Percentiles rank a stretch among this genome's conserved stretches.
Evolutionary conservation across 139 green algal genomes (phyloP).

Genomic region (Deuterostichococcus epilithicus): DNA sequence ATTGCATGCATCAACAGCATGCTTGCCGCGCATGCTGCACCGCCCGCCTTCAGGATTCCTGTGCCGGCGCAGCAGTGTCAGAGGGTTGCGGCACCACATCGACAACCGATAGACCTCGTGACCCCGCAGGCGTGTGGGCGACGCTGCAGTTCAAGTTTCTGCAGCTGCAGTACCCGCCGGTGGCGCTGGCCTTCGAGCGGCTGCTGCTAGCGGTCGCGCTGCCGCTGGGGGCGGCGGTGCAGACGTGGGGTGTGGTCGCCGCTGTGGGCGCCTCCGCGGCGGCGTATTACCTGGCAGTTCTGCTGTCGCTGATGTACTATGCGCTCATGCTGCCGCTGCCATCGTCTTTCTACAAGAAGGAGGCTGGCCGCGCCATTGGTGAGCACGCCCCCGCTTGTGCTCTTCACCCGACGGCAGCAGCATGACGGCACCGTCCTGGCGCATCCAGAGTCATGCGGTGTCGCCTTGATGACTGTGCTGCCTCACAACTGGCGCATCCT

Average conservation of each 20-base stretch:
- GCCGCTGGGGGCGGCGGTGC: slow-evolving; percentile 51
- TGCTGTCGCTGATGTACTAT: slow-evolving; percentile 62
- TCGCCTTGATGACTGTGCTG: too few relatives aligned
- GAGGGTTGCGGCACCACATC: too few relatives aligned
- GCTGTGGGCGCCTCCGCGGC: slow-evolving; percentile 48
- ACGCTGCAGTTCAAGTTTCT: slow-evolving; percentile 92
- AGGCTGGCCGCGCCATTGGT: slow-evolving; percentile 1
- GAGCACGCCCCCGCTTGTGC: not conserved
- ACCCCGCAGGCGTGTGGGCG: slow-evolving; percentile 62
- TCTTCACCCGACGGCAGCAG: too few relatives aligned
- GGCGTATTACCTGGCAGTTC: slow-evolving; percentile 76
- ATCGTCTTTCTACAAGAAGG: slow-evolving; percentile 65
- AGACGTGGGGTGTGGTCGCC: slow-evolving; percentile 47
- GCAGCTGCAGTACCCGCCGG: slow-evolving; percentile 75
- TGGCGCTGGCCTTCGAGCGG: slow-evolving; percentile 83
- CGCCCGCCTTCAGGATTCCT: not conserved
- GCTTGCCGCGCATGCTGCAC: too few relatives aligned
- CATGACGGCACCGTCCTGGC: too few relatives aligned
- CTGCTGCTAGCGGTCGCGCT: slow-evolving; percentile 68
- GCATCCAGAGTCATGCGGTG: too few relatives aligned
- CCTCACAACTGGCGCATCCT: too few relatives aligned
- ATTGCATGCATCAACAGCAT: too few relatives aligned
- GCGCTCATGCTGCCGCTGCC: slow-evolving; percentile 66
- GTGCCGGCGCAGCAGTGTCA: too few relatives aligned
- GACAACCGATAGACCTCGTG: not conserved